Conservation (phyloP, 1,284 basidiomycete species). For the Testicularia cyperi region DNA sequence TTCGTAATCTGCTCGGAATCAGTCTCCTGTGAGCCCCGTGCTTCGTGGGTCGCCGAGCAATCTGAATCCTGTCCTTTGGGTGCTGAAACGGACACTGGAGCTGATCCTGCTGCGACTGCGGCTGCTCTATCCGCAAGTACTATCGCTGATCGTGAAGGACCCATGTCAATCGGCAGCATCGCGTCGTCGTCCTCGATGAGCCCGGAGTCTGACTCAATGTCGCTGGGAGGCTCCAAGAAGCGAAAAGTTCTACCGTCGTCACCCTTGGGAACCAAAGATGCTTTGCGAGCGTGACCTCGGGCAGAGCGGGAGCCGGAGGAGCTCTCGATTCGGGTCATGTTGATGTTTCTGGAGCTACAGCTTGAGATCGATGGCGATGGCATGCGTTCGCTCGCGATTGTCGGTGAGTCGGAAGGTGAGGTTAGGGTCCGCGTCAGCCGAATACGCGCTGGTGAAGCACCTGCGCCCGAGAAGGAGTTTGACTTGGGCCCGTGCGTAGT, state of each 20-base stretch:
- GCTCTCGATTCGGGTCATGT: background rate
- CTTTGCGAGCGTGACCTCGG: slow-evolving; percentile 8
- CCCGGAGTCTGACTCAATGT: slow-evolving; percentile 1
- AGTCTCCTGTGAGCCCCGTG: no score
- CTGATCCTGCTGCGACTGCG: no score
- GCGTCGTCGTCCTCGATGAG: slow-evolving; percentile 3
- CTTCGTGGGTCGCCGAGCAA: no score
- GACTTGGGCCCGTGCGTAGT: background rate
- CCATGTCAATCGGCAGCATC: no score
- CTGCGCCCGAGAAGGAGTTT: background rate
- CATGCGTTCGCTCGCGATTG: background rate
- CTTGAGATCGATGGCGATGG: background rate
- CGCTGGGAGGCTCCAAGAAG: slow-evolving; percentile 23
- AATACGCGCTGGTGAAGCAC: background rate
- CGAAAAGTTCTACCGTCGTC: slow-evolving; percentile 27
- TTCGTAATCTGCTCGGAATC: no score
- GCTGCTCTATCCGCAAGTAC: no score
- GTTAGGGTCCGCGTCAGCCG: background rate
- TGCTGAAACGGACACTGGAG: no score
- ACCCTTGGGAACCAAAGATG: slow-evolving; percentile 18
- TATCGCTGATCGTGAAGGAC: no score
- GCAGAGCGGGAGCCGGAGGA: background rate
- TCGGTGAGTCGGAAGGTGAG: background rate
- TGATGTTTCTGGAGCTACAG: background rate
- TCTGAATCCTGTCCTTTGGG: no score